Base-by-base conservation (phyloP, 306 rosid species). In the Elaeagnus macrophylla region DNA sequence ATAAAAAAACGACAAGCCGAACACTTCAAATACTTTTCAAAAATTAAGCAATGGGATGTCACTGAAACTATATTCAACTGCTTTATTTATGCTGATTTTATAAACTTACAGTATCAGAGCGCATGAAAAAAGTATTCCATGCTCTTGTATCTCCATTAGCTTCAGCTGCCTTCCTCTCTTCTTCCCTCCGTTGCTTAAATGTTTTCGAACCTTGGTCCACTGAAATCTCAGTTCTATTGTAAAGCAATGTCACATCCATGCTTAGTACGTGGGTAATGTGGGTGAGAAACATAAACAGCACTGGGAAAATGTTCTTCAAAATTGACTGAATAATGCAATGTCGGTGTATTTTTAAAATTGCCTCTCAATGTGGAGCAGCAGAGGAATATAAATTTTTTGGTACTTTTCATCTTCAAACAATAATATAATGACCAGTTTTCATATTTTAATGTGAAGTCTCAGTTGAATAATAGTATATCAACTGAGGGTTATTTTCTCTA, bases 111-210 rank as follows among this genome's bases (percentile, higher is more conserved):
- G 96, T 78, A 60, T 91, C 97, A 64, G 95, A 54, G 48, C 86
- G 89, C 91, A 91, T 84, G 79, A 74, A 91, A 65, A 91, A 79
- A 73, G 85, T 82, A 69, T 91, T 91, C 97, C 96, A 91, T 60
- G 93, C 96, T 82, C 75, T 78, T 56, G 94, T 82, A 67, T 91
- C 82, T 48, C 97, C 97, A 48, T 93, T 71, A 47, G 93, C 96
- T 79, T 91, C 96, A 43, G 85, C 66, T 59, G 82, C 77, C 70
- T 91, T 87, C 69, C 77, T 71, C 72, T 91, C 76, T 54, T 91
- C 96, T 73, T 63, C 89, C 67, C 93, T 84, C 72, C 47, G 67
- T 54, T 78, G 67, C 79, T 91, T 82, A 40, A 87, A 75, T 67
- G 86, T 67, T 80, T 77, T 80, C 45, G 78, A 65, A 48, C 55